phyloP scores from a whole-genome alignment of 331 rosid genomes.

The Pyracantha coccinea region DNA sequence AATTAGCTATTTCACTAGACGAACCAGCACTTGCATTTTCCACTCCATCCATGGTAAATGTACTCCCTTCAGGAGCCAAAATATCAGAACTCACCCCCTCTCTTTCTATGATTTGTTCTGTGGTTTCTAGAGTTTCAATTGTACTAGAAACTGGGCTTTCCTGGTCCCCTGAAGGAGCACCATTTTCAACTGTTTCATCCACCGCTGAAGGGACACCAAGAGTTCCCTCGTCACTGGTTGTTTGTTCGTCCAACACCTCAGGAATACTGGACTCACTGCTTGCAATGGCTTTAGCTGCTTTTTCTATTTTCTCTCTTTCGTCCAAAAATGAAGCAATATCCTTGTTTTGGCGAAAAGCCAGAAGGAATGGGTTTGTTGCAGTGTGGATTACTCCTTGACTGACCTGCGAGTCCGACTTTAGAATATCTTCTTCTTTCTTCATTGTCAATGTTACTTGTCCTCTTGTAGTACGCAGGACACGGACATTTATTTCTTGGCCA shows the following conservation, averaged over 20 bases:
- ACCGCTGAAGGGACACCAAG: constrained; percentile 23
- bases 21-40: constrained; percentile 26
- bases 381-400: constrained; percentile 44
- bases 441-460: constrained; percentile 88
- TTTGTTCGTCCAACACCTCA: constrained; percentile 30
- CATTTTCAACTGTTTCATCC: constrained; percentile 23
- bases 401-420: constrained; percentile 25
- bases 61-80: constrained; percentile 26
- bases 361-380: constrained; percentile 81
- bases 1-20: constrained; percentile 26
- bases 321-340: constrained; percentile 78
- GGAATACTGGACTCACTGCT: constrained; percentile 22
- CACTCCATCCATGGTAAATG: constrained; percentile 16
- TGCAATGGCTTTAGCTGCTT: constrained; percentile 25
- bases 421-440: constrained; percentile 78
- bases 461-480: constrained; percentile 72
- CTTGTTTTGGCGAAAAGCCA: constrained; percentile 88
- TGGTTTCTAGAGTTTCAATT: constrained; percentile 2
- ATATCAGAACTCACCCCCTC: constrained; percentile 36
- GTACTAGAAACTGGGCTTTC: constrained; percentile 23
- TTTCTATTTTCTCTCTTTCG: constrained; percentile 55
- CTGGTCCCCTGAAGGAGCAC: constrained; percentile 17
- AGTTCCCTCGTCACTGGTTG: constrained; percentile 18
- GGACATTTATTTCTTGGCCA: constrained; percentile 79
- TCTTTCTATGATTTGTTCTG: constrained; percentile 19